Evolutionary conservation across 1,139 yeast genomes (phyloP).

Genomic region (Yamadazyma sp.): DNA sequence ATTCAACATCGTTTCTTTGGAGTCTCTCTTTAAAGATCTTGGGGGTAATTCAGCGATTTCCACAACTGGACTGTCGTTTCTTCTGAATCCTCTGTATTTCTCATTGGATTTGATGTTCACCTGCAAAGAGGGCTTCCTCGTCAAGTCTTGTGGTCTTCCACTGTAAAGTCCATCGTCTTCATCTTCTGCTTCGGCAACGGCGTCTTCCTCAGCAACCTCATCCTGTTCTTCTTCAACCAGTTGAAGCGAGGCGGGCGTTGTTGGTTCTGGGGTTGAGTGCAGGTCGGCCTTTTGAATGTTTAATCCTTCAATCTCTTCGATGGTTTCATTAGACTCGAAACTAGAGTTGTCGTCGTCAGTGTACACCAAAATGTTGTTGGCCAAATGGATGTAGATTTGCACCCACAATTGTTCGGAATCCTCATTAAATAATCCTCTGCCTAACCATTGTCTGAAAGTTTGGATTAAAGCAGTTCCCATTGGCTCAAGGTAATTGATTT

Average conservation of each 20-base stretch:
- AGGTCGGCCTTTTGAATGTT: constrained; percentile 15
- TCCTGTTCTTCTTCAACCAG: constrained; percentile 12
- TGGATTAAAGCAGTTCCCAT: constrained; percentile 43
- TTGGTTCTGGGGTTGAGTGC: constrained; percentile 13
- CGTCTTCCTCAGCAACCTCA: too few species aligned
- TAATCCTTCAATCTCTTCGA: constrained; percentile 18
- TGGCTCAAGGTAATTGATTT: constrained; percentile 40
- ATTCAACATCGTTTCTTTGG: constrained; percentile 9
- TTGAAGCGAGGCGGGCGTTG: constrained; percentile 12
- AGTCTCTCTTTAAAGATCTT: constrained; percentile 17
- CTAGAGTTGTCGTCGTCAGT: constrained; percentile 17
- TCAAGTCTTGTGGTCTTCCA: constrained; percentile 15
- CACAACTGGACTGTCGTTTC: constrained; percentile 29
- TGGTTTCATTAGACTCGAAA: constrained; percentile 13
- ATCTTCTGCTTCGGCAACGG: neutral
- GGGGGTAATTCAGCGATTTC: constrained; percentile 13
- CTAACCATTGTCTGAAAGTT: constrained; percentile 41
- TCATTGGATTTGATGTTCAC: constrained; percentile 21
- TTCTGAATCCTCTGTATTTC: constrained; percentile 48
- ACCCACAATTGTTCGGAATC: constrained; percentile 43
- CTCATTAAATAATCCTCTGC: constrained; percentile 29
- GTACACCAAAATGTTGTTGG: constrained; percentile 35
- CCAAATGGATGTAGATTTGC: constrained; percentile 40
- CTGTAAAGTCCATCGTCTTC: constrained; percentile 9
- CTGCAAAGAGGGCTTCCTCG: constrained; percentile 16